These are phyloP conservation scores for Asterochloris erici DNA, from an alignment of 139 green algal genomes.

Conservation along the genomic window DNA sequence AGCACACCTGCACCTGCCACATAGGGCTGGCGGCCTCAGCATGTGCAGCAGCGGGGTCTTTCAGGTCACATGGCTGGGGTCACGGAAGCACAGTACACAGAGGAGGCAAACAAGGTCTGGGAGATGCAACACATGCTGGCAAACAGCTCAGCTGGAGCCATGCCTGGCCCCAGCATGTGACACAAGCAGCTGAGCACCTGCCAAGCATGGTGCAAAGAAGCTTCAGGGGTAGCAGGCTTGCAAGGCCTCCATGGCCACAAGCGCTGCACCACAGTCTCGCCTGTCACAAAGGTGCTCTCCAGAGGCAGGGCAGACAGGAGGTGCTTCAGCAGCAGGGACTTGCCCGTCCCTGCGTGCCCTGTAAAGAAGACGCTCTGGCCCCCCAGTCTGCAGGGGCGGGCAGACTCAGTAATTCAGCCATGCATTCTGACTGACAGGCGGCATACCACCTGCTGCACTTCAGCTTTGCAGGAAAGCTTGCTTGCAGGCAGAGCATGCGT, in stretches of 20 bases:
- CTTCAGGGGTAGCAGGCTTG: too few relatives aligned
- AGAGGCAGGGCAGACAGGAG: slow-evolving; percentile 35
- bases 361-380: slow-evolving; percentile 59
- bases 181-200: too few relatives aligned
- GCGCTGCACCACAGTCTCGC: too few relatives aligned
- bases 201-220: too few relatives aligned
- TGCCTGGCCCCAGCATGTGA: too few relatives aligned
- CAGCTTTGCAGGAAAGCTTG: not conserved
- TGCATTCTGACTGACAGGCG: not conserved
- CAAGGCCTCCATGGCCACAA: too few relatives aligned
- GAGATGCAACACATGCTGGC: too few relatives aligned
- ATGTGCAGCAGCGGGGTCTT: not conserved
- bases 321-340: slow-evolving; percentile 57
- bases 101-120: too few relatives aligned
- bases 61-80: too few relatives aligned
- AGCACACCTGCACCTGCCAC: too few relatives aligned
- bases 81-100: too few relatives aligned
- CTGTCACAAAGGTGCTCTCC: slow-evolving; percentile 35
- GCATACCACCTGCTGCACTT: not conserved
- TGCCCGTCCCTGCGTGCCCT: slow-evolving; percentile 61
- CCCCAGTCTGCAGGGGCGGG: not conserved
- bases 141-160: too few relatives aligned
- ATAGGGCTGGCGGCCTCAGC: not conserved
- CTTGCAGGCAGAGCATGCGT: not conserved
- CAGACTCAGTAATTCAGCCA: not conserved